Base-by-base conservation (phyloP, 768 basidiomycete genomes). In the Boletus insuetus region DNA sequence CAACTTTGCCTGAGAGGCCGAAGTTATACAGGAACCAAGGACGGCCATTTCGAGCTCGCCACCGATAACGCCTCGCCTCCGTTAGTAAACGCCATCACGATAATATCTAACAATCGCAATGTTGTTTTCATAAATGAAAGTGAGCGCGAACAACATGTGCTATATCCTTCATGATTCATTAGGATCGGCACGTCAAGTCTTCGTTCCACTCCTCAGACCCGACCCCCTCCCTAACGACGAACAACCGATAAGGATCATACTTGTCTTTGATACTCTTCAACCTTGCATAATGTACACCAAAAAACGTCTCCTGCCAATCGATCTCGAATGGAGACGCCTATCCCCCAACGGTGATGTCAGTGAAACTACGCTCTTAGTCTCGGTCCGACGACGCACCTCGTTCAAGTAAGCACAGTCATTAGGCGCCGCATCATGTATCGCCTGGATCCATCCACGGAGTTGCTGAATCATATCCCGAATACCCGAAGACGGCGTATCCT, bases 321-420 rank as follows among this genome's bases (percentile, higher is more conserved):
- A 58, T 58, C 56, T 80, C 76, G 40, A 75, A 74, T 40, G 75
- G 56, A 0, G 74, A 78, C 0, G 74, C 81, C 79, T 81, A 34
- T 34, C 11, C 11, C 11, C 1, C 10, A 10, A 13, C 32, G 11
- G 32, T 2, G 32, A 13, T 5, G 1, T 34, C 32, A 34, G 32
- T 13, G 3, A 34, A 12, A 13, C 32, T 1, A 34, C 10, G 4
- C 6, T 6, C 26, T 26, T 26, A 26, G 26, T 26, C 26, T 26
- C 6, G 6, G 26, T 26, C 26, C 11, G 11, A 34, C 8, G 41
- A n/a, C 38, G 8, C 38, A 39, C 38, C 38, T 39, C 38, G 17
- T 39, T 39, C 38, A 39, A n/a, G 17, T 39, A 39, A n/a, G 38
- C 26, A 26, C 38, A 20, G 2, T 68, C 69, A 8, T 62, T 49